Evolutionary conservation across 1,284 basidiomycete species (phyloP).

Genomic region (Coniferiporia sulphurascens): DNA sequence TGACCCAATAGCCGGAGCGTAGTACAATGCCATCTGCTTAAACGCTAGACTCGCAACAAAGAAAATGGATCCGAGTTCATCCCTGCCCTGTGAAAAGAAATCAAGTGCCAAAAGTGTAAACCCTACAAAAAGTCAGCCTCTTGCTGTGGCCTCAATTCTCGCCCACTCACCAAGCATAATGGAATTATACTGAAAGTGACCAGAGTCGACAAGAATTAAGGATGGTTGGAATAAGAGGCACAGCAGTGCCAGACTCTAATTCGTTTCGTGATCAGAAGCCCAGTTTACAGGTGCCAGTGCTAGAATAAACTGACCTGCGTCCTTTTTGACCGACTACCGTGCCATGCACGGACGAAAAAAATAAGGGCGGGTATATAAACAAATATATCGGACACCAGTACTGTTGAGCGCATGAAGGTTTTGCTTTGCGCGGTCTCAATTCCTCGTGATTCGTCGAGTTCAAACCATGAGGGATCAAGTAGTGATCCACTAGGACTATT

Average conservation of each 20-base stretch:
- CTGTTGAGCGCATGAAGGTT: slow-evolving; percentile 77
- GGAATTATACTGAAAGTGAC: slow-evolving; percentile 92
- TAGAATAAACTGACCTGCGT: slow-evolving; percentile 50
- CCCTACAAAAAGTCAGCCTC: slow-evolving; percentile 35
- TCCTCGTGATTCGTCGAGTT: slow-evolving; percentile 71
- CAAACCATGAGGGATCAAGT: slow-evolving; percentile 73
- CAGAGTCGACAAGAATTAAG: slow-evolving; percentile 81
- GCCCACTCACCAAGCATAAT: slow-evolving; percentile 72
- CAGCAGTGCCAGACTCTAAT: slow-evolving; percentile 66
- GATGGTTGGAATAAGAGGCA: slow-evolving; percentile 80
- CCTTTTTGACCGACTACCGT: slow-evolving; percentile 57
- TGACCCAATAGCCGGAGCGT: slow-evolving; percentile 82
- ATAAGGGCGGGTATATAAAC: slow-evolving; percentile 75
- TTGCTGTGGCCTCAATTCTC: background rate
- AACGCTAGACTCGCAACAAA: slow-evolving; percentile 85
- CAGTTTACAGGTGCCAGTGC: background rate
- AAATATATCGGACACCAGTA: slow-evolving; percentile 63
- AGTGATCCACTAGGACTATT: slow-evolving; percentile 48
- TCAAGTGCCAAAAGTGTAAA: slow-evolving; percentile 68
- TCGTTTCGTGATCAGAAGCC: background rate
- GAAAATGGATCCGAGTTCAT: slow-evolving; percentile 73
- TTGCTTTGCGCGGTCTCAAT: slow-evolving; percentile 65
- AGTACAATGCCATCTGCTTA: slow-evolving; percentile 96
- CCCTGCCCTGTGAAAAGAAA: slow-evolving; percentile 62
- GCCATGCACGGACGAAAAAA: slow-evolving; percentile 59